These are phyloP conservation scores for Aspergillus calidoustus DNA, from an alignment of 2,329 filamentous ascomycete species.

Conservation along the genomic window DNA sequence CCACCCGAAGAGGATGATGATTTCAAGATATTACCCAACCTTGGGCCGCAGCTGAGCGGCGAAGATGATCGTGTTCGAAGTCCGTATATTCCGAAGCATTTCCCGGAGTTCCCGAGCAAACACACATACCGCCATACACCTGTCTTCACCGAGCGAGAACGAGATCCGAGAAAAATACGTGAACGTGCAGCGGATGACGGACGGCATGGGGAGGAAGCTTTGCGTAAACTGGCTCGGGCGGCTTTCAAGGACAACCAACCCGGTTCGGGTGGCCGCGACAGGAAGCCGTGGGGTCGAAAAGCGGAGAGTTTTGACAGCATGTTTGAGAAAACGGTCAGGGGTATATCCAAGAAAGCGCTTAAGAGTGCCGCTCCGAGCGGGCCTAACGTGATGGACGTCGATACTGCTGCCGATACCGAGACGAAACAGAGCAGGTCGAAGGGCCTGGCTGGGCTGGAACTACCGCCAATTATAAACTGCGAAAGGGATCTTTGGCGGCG, in stretches of 20 bases:
- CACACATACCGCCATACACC: conserved; percentile 67
- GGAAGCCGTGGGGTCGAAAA: conserved; percentile 44
- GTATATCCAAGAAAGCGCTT: conserved; percentile 48
- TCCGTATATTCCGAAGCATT: conserved; percentile 62
- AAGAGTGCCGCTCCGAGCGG: conserved; percentile 29
- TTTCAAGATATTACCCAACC: conserved; percentile 46
- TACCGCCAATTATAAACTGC: conserved; percentile 62
- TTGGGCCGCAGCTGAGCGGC: conserved; percentile 57
- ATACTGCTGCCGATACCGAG: conserved; percentile 33
- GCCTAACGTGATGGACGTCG: conserved; percentile 38
- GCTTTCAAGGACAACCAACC: conserved; percentile 47
- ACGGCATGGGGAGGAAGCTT: conserved; percentile 66
- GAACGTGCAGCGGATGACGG: conserved; percentile 70
- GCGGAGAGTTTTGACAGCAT: conserved; percentile 52
- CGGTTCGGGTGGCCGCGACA: conserved; percentile 47
- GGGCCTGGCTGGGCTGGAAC: conserved; percentile 41
- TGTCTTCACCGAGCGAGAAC: conserved; percentile 62
- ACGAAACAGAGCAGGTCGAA: conserved; percentile 31
- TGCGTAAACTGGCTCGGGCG: conserved; percentile 63
- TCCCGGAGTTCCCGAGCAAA: conserved; percentile 65
- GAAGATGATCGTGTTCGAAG: conserved; percentile 52
- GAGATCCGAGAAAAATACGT: conserved; percentile 62
- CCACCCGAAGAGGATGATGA: conserved; percentile 45
- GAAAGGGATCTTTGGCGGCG: conserved; percentile 62
- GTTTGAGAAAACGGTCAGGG: conserved; percentile 61